Base-by-base conservation (phyloP, 352 stramenopile genomes). In the Phytophthora pluvialis region DNA sequence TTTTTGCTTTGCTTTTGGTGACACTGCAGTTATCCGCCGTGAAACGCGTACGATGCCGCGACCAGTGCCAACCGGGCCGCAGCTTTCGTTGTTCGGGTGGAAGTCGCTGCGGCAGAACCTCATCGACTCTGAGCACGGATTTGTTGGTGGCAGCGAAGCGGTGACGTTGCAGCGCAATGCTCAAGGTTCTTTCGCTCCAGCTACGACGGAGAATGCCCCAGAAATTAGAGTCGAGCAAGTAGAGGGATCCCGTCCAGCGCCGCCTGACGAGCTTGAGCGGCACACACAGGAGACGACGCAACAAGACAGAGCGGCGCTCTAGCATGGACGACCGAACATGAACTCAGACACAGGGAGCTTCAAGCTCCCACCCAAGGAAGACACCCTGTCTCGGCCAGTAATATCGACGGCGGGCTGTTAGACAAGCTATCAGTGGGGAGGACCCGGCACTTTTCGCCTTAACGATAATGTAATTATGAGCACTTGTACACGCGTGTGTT, bases 81-180 rank as follows among this genome's bases (percentile, higher is more conserved):
- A 69, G n/a, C 67, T 88, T 16, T 67, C 61, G 26, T 70, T 88
- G 26, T 68, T 56, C 0, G 79, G 79, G 44, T 88, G 79, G 79
- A 81, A 70, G 39, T 82, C 79, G 25, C 73, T 86, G 53, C 72
- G 73, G 8, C 74, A 86, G 63, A 84, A 86, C 29, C 79, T 88
- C 21, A 88, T 88, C 36, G 65, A 83, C 38, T 64, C 66, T 0
- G 73, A 81, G 53, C 61, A 75, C n/a, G 53, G 63, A 9, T 65
- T 70, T 21, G 38, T 77, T 10, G 50, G 58, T 15, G 60, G 49
- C 33, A 49, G 45, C 9, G 60, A 70, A 5, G 29, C 52, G 0
- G 39, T 62, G 25, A 52, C 47, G 38, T 42, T 70, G 29, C 64
- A 75, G 31, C 58, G 40, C 11, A 55, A 54, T 38, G 39, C 6